Evolutionary conservation across 2,329 filamentous ascomycete species (phyloP).

Genomic region (Scedosporium dehoogii): DNA sequence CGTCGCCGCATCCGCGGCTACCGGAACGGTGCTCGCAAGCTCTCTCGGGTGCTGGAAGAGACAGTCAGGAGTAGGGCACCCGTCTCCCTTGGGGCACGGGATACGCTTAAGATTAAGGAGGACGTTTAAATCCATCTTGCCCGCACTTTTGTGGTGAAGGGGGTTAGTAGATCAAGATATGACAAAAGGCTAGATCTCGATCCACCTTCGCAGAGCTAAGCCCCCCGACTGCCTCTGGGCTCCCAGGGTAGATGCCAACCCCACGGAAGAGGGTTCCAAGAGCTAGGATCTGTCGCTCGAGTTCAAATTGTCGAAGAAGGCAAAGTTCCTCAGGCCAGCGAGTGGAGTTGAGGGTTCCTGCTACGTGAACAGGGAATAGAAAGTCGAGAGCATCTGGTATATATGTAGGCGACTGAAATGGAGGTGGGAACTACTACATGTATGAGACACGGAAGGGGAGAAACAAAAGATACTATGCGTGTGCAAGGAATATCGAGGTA

Average conservation of each 20-base stretch:
- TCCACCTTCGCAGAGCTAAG: no score
- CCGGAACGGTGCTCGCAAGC: constrained; percentile 10
- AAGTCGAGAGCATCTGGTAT: not conserved
- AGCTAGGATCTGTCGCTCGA: no score
- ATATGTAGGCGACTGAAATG: not conserved
- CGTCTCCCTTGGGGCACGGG: constrained; percentile 37
- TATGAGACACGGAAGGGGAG: not conserved
- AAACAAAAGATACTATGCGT: not conserved
- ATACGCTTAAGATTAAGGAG: constrained; percentile 31
- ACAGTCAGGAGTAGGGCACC: constrained; percentile 38
- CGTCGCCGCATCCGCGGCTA: constrained; percentile 8
- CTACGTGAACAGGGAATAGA: no score
- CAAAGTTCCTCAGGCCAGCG: no score
- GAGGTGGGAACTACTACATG: not conserved
- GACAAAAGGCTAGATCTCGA: no score
- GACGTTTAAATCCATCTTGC: constrained; percentile 11
- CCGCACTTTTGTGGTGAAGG: not conserved
- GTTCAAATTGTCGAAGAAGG: no score
- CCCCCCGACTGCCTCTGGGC: no score
- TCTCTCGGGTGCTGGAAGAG: constrained; percentile 37
- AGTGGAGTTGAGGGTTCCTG: no score
- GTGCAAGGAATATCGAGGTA: not conserved
- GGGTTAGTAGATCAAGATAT: not conserved
- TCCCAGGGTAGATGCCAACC: no score
- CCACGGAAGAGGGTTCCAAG: no score